Evolutionary conservation across 2,329 filamentous ascomycete genomes (phyloP), one percentile per base, ranked within the genome.

Genomic region (Sclerotinia sclerotiorum): DNA sequence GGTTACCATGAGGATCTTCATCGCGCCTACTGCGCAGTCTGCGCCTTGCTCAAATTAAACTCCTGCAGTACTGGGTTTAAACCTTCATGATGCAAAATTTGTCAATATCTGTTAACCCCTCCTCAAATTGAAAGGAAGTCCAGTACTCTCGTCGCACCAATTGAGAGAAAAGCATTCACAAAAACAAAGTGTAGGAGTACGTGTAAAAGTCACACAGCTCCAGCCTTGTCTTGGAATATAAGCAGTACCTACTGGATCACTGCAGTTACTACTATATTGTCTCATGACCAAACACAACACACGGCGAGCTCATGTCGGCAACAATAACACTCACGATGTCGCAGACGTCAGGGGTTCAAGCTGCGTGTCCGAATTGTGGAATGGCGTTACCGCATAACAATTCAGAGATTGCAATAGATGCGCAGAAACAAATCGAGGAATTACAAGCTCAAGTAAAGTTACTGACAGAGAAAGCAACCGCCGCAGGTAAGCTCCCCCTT

Each of bases 391-490:
- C 74, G 10, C 57, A 49, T 48, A 71, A 66, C 57, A 72, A 71
- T 61, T 72, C 72, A n/a, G 69, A 69, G 21, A 71, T 74, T n/a
- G 71, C 70, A 58, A 42, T 68, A 39, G 74, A 76, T 58, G 84
- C 87, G 67, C 85, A 88, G 76, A 81, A 83, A 70, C 84, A 87
- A 75, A 89, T 92, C 74, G 80, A 84, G 71, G 89, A 93, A 74
- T 83, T 94, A 56, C 87, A 93, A 78, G 83, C 85, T 48, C 90
- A 93, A 76, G 87, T 94, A 66, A 84, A 85, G 68, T 79, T 88
- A 66, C 84, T 94, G 69, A 92, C 88, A 78, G 83, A 90, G 73
- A 92, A 91, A 79, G 89, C 89, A 68, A 85, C 88, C 3, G 86
- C 87, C 70, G 83, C 84, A 71, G 83, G 84, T 86, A 79, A 66